These are phyloP conservation scores for Funneliformis caledonium DNA, from an alignment of 371 early-diverging fungal genomes.

Conservation along the genomic window DNA sequence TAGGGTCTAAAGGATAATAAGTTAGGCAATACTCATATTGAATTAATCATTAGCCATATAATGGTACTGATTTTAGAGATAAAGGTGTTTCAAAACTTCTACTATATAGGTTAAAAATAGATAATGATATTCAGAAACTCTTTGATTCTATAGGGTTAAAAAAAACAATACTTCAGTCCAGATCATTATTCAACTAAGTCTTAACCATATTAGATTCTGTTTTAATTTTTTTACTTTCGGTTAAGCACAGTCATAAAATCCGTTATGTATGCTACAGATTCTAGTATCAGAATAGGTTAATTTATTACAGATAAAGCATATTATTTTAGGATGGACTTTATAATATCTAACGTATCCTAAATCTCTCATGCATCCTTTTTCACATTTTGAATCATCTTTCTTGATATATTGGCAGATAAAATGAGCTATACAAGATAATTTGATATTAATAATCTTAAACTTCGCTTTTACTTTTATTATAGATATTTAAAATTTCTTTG, in stretches of 20 bases:
- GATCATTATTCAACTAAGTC: conserved; percentile 3
- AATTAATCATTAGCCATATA: conserved; percentile 16
- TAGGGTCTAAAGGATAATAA: conserved; percentile 10
- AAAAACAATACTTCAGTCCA: background rate
- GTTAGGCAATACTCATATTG: conserved; percentile 19
- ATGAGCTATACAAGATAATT: conserved; percentile 16
- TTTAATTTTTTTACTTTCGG: background rate
- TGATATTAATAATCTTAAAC: conserved; percentile 29
- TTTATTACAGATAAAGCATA: background rate
- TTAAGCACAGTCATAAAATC: background rate
- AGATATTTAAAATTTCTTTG: background rate
- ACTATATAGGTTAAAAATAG: conserved; percentile 14
- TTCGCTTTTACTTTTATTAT: conserved; percentile 13
- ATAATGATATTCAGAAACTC: conserved; percentile 5
- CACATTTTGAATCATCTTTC: background rate
- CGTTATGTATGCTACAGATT: conserved; percentile 8
- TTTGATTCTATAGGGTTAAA: background rate
- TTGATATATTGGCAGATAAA: conserved; percentile 14
- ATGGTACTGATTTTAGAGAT: conserved; percentile 30
- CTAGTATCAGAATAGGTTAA: background rate
- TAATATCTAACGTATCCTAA: conserved; percentile 2
- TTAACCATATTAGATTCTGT: conserved; percentile 4
- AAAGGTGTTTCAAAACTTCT: conserved; percentile 19
- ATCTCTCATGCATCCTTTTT: background rate
- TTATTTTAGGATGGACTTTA: background rate